Evolutionary conservation across 1,284 basidiomycete genomes (phyloP).

Genomic region (Thecaphora frezii): DNA sequence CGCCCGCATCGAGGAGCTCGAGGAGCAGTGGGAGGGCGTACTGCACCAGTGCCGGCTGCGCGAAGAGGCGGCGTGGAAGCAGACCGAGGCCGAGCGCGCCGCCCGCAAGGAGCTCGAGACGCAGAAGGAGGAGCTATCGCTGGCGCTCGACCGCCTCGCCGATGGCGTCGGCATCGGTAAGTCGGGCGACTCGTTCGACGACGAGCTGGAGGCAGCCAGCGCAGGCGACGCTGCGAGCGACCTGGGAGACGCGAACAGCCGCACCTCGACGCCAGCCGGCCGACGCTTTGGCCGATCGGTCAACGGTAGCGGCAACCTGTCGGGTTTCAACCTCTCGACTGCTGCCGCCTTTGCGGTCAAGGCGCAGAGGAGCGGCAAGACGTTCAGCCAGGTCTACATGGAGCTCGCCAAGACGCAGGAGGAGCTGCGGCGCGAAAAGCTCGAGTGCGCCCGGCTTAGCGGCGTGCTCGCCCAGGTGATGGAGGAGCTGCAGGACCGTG

Average conservation of each 20-base stretch:
- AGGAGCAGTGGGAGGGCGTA: slow-evolving; percentile 74
- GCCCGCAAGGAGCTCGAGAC: slow-evolving; percentile 60
- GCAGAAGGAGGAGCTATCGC: slow-evolving; percentile 55
- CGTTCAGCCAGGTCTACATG: slow-evolving; percentile 86
- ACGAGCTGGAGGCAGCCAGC: neutral
- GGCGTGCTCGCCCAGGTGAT: slow-evolving; percentile 50
- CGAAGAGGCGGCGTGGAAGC: slow-evolving; percentile 69
- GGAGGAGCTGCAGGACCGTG: slow-evolving; percentile 52
- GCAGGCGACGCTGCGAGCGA: slow-evolving; percentile 29
- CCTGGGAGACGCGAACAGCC: slow-evolving; percentile 17
- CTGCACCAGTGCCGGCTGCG: slow-evolving; percentile 70
- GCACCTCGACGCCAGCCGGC: slow-evolving; percentile 17
- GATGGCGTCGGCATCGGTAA: slow-evolving; percentile 48
- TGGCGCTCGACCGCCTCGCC: slow-evolving; percentile 54
- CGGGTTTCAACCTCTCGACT: slow-evolving; percentile 61
- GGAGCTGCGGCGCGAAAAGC: slow-evolving; percentile 72
- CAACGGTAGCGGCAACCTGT: slow-evolving; percentile 10
- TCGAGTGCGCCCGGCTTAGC: slow-evolving; percentile 45
- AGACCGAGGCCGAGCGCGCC: slow-evolving; percentile 66
- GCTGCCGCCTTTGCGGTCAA: slow-evolving; percentile 74
- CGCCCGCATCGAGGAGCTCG: slow-evolving; percentile 74
- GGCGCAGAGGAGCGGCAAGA: slow-evolving; percentile 67
- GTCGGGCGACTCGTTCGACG: neutral
- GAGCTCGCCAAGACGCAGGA: slow-evolving; percentile 82
- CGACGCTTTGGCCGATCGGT: slow-evolving; percentile 13